phyloP scores from a whole-genome alignment of 2,329 filamentous ascomycete species.

The Amauroascus niger region DNA sequence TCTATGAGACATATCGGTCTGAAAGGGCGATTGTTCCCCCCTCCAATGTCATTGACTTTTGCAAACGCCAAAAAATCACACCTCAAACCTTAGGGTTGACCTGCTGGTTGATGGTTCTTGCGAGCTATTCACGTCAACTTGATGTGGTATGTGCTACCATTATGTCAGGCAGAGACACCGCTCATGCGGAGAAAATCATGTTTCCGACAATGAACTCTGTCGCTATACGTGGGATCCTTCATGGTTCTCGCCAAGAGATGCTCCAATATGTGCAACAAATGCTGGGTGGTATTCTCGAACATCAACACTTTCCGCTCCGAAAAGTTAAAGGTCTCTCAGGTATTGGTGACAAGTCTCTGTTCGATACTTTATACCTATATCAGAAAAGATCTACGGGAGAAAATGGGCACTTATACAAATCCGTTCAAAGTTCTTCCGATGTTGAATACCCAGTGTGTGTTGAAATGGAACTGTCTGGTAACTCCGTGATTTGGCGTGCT shows the following conservation, averaged over 20 bases:
- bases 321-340: slow-evolving; percentile 51
- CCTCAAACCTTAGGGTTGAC: slow-evolving; percentile 67
- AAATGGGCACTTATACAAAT: slow-evolving; percentile 46
- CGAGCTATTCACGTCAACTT: slow-evolving; percentile 51
- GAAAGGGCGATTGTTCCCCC: slow-evolving; percentile 28
- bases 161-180: slow-evolving; percentile 71
- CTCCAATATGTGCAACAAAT: slow-evolving; percentile 64
- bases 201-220: slow-evolving; percentile 94
- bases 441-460: slow-evolving; percentile 75
- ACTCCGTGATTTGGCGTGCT: slow-evolving; percentile 57
- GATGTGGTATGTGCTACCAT: slow-evolving; percentile 78
- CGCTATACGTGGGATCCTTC: slow-evolving; percentile 60
- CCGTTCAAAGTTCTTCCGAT: slow-evolving; percentile 53
- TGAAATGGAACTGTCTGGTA: slow-evolving; percentile 59
- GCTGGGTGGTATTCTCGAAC: slow-evolving; percentile 54
- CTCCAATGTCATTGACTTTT: slow-evolving; percentile 47
- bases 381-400: slow-evolving; percentile 44
- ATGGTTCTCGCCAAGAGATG: slow-evolving; percentile 56
- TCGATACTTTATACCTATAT: slow-evolving; percentile 58
- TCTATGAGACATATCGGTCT: slow-evolving; percentile 20
- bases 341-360: slow-evolving; percentile 40
- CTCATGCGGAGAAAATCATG: slow-evolving; percentile 55
- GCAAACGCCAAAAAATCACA: slow-evolving; percentile 57
- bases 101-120: slow-evolving; percentile 63
- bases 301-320: slow-evolving; percentile 68